Conservation (phyloP, 305 asterid species). For the Fraxinus dipetala region DNA sequence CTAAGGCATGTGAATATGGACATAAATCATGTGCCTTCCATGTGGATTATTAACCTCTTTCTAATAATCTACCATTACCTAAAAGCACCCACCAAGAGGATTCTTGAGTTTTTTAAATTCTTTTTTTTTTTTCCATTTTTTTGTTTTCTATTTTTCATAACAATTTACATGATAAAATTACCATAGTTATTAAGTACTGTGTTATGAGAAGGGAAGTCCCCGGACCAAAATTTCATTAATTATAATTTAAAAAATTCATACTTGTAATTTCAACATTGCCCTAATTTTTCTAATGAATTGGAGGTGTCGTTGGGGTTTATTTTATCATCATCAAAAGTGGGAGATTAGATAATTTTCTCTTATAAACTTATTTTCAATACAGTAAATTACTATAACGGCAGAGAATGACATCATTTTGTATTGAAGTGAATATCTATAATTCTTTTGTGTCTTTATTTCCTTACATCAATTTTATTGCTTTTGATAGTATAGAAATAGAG, state of each 20-base stretch:
- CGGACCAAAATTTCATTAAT: not conserved
- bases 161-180: too few species aligned
- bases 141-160: not conserved
- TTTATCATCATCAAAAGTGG: not conserved
- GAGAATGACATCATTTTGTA: not conserved
- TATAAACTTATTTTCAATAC: too few species aligned
- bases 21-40: constrained; percentile 84
- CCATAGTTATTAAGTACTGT: too few species aligned
- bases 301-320: not conserved
- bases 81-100: constrained; percentile 21
- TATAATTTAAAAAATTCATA: not conserved
- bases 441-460: too few species aligned
- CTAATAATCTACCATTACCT: constrained; percentile 30
- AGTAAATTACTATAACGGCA: not conserved
- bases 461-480: not conserved
- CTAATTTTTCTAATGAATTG: not conserved
- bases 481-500: too few species aligned
- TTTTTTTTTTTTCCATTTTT: too few species aligned
- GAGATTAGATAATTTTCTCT: not conserved
- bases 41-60: not conserved
- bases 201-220: not conserved
- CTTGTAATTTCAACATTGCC: not conserved
- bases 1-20: constrained; percentile 82
- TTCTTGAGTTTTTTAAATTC: not conserved
- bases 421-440: not conserved